Base-by-base conservation (phyloP, 2,329 filamentous ascomycete genomes). In the Scedosporium boydii region DNA sequence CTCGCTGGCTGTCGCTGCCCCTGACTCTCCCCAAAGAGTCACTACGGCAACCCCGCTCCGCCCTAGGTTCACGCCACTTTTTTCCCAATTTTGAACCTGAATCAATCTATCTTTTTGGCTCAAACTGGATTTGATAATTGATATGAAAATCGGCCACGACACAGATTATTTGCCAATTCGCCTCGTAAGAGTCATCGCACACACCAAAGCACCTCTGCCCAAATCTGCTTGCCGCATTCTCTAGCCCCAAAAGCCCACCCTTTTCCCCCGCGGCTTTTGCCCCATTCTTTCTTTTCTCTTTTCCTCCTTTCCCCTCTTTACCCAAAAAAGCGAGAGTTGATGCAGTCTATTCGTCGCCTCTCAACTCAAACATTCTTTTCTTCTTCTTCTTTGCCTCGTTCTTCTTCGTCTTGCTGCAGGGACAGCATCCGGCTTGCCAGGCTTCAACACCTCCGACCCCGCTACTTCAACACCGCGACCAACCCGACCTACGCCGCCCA, bases 381-480 rank as follows among this genome's bases (percentile, higher is more conserved):
- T 57, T 61, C 51, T 61, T 61, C 51, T 29, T 55, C 18, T 38
- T 38, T 12, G 34, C 34, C 34, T 38, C 29, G 29, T 48, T 61
- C 27, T 57, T 61, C 60, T 61, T 61, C 51, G 18, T 55, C 18
- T 29, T 53, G 60, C 60, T 61, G 59, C 59, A 61, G 60, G 48
- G 51, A 56, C 60, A 61, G 48, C 60, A 41, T 34, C 27, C 18
- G 44, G 60, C 29, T 57, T 41, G 51, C 48, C 12, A 41, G 51
- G 55, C 48, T 56, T 61, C 60, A 53, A 57, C 59, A 61, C 29
- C 34, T 61, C 44, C 29, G 55, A 53, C 34, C 34, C 34, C 60
- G 60, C 48, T 23, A 53, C 48, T 61, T 61, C 48, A 57, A 56
- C 51, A 61, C 60, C 34, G 29, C 51, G 18, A 61, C 57, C 21